Evolutionary conservation across 2,329 filamentous ascomycete species (phyloP).

Genomic region (Diaporthe sp.): DNA sequence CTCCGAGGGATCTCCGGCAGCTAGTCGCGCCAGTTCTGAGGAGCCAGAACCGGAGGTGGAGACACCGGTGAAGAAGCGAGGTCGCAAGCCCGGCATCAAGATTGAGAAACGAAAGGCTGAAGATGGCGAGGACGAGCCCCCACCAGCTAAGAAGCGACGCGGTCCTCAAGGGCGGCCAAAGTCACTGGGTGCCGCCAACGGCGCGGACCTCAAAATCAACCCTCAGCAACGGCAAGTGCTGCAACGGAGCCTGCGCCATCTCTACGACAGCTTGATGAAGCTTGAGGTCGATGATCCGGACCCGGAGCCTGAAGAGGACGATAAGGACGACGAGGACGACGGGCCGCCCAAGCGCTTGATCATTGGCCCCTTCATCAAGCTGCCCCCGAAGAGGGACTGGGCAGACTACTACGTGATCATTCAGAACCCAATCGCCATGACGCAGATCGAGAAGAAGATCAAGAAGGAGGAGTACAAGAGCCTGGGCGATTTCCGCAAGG

Average conservation of each 20-base stretch:
- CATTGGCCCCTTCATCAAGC: constrained; percentile 93
- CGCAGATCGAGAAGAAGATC: constrained; percentile 93
- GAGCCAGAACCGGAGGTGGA: constrained; percentile 63
- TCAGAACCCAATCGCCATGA: constrained; percentile 93
- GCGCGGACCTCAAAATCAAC: constrained; percentile 70
- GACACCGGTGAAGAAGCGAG: constrained; percentile 83
- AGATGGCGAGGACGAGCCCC: constrained; percentile 81
- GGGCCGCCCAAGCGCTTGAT: constrained; percentile 80
- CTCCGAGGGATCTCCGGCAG: constrained; percentile 78
- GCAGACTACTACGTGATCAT: constrained; percentile 97
- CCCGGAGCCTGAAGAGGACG: constrained; percentile 61
- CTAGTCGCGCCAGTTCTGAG: constrained; percentile 87
- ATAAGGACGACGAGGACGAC: constrained; percentile 65
- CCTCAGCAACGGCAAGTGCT: constrained; percentile 81
- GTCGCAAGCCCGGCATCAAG: constrained; percentile 81
- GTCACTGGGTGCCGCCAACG: constrained; percentile 58
- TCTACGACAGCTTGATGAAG: constrained; percentile 86
- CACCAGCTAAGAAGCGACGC: constrained; percentile 79
- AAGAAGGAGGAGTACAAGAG: constrained; percentile 94
- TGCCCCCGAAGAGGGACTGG: constrained; percentile 90
- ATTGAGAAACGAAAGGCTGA: constrained; percentile 91
- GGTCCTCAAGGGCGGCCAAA: constrained; percentile 80
- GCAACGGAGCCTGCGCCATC: constrained; percentile 81
- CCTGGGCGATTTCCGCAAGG: constrained; percentile 83
- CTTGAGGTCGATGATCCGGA: constrained; percentile 83